A percentile compares a stretch with the other conserved stretches of the same genome.
phyloP scores from a whole-genome alignment of 106 monocot genomes.

The Iris macrosiphon region DNA sequence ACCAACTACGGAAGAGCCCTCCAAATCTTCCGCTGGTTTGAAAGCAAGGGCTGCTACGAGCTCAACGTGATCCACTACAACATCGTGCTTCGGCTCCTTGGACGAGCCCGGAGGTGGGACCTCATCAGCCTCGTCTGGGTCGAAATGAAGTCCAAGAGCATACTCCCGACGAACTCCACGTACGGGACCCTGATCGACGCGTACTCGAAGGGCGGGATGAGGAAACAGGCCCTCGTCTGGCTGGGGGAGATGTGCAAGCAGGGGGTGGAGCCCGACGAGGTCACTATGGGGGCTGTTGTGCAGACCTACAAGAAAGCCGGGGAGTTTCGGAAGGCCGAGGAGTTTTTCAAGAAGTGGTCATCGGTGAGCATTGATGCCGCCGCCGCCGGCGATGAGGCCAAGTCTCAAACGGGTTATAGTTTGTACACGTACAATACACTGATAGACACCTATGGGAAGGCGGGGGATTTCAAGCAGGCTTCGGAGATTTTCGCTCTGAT shows the following conservation, averaged over 20 bases:
- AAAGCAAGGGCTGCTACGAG: constrained; percentile 42
- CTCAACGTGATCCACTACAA: constrained; percentile 94
- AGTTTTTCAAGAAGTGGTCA: constrained; percentile 68
- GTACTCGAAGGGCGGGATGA: constrained; percentile 51
- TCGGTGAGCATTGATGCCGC: too few relatives aligned
- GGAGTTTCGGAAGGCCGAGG: constrained; percentile 55
- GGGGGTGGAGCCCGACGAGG: constrained; percentile 74
- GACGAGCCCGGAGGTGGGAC: constrained; percentile 49
- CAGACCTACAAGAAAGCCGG: constrained; percentile 68
- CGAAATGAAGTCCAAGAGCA: constrained; percentile 52
- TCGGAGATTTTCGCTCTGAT: constrained; percentile 61
- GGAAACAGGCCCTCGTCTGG: constrained; percentile 52
- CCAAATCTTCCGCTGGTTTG: constrained; percentile 78
- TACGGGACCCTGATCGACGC: constrained; percentile 84
- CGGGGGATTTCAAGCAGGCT: constrained; percentile 70
- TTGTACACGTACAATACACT: constrained; percentile 70
- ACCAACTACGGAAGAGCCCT: constrained; percentile 54
- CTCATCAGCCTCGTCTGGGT: constrained; percentile 37
- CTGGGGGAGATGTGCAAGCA: constrained; percentile 74
- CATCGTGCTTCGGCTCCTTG: constrained; percentile 56
- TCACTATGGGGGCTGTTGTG: constrained; percentile 65
- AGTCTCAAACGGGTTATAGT: constrained; percentile 19
- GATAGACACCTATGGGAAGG: constrained; percentile 84
- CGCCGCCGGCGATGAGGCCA: constrained; percentile 2
- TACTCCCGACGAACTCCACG: constrained; percentile 59